Evolutionary conservation across 148 eudicot species (phyloP), one percentile per base, ranked within the genome.

Genomic region (Fallopia convolvulus): DNA sequence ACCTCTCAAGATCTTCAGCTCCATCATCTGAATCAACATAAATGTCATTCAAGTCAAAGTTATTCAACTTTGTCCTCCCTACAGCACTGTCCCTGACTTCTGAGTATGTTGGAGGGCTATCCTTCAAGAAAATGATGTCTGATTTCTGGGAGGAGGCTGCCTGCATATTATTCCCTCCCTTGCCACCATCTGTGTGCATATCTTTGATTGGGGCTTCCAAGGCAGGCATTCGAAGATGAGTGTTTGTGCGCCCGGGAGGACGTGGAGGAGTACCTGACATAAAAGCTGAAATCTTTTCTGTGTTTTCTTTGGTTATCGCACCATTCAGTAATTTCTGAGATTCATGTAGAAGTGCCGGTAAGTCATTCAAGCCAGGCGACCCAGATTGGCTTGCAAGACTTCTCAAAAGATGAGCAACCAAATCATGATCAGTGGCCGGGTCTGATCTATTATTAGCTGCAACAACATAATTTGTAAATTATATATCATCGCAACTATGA

Each of bases 11-110:
- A 33, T 73, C 75, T 44, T 73, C 53, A 20, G 7, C 39, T 8
- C 75, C 75, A 1, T 91, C 97, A 81, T 92, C 89, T 65, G 94
- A 92, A 85, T 87, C 91, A 80, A 89, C 85, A 80, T 94, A 94
- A 40, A 75, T 89, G 79, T 84, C 83, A 83, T 94, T 94, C 80
- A 94, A 82, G 84, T 94, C 98, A 75, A 94, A 83, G 74, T 82
- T 83, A 80, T 82, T 88, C 77, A 84, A 63, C 81, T 86, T 86
- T 60, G 49, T 44, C 3, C 15, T 73, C 55, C 14, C 52, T 20
- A 26, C 75, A 73, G 33, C 33, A 46, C 55, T 48, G n/a, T 73
- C 53, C 39, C 55, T 73, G 75, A 46, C 55, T 48, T 73, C 75
- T 20, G 75, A 73, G 55, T 23, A 73, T 20, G 36, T 48, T 73